phyloP scores from a whole-genome alignment of 371 early-diverging fungal genomes.

The Mucor velutinosus region DNA sequence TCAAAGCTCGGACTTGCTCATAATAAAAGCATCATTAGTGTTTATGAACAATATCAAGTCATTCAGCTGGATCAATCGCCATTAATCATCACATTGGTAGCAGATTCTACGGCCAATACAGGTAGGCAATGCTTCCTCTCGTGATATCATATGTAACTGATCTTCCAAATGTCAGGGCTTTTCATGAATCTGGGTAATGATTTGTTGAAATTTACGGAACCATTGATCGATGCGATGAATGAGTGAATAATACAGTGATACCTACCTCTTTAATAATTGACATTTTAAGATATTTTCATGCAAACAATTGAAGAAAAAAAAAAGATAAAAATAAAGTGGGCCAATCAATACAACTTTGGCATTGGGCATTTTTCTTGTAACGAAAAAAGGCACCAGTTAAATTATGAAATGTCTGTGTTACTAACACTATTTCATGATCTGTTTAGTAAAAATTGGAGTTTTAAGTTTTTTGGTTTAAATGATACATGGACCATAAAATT shows the following conservation, averaged over 20 bases:
- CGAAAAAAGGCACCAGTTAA: constrained; percentile 7
- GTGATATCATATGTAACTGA: not conserved
- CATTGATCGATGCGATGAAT: constrained; percentile 32
- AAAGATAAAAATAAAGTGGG: constrained; percentile 10
- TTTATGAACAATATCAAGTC: constrained; percentile 61
- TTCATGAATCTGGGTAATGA: constrained; percentile 37
- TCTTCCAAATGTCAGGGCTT: constrained; percentile 25
- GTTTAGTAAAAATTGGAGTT: constrained; percentile 9
- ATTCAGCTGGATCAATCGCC: constrained; percentile 64
- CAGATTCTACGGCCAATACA: constrained; percentile 58
- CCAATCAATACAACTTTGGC: constrained; percentile 16
- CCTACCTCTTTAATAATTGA: not conserved
- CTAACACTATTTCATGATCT: not conserved
- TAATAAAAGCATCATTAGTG: constrained; percentile 63
- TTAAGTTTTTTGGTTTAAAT: not conserved
- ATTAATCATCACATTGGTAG: constrained; percentile 61
- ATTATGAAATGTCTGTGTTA: constrained; percentile 5
- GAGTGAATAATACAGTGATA: constrained; percentile 10
- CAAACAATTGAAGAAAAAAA: constrained; percentile 13
- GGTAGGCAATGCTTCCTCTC: constrained; percentile 32
- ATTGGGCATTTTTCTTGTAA: constrained; percentile 15
- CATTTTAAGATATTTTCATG: constrained; percentile 18
- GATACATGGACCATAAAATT: constrained; percentile 12
- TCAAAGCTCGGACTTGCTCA: constrained; percentile 65
- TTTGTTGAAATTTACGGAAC: constrained; percentile 30